Evolutionary conservation across 257 asterid genomes (phyloP), one percentile per base, ranked within the genome.

Genomic region (Fraxinus americana): DNA sequence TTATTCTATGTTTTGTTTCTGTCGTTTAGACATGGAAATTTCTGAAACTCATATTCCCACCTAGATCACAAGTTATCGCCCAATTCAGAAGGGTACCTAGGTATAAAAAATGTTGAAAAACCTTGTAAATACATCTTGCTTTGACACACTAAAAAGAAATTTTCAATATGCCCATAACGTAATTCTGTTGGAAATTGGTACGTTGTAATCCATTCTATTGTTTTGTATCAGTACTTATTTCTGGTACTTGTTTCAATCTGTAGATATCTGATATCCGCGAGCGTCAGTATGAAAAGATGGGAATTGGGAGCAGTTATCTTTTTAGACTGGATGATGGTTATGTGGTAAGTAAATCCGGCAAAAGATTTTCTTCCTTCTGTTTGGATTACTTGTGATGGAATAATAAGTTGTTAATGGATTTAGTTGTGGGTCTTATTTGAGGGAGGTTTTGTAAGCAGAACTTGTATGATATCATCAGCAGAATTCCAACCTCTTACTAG

Each of bases 291-390:
- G 99, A 96, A 86, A 93, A 89, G 91, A 93, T 89, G 87, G 99
- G 99, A 39, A 96, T 96, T 78, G 99, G 99, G 65, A 96, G 99
- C 93, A 96, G 99, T 83, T 96, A 96, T 80, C 97, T 96, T 82
- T 96, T 96, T 84, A 92, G 99, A 89, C 87, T 96, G 85, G 99
- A 96, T 82, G 99, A 96, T 77, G 99, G 98, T 77, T 96, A 92
- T 82, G 99, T 96, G 97, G 99, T 96, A 87, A 79, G 96, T 78
- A 78, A 39, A 63, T 54, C 23, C 50, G 63, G 59, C 21, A 61
- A 25, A 57, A 7, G 36, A 63, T 27, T 63, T 61, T 21, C 12
- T 63, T 63, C n/a, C 69, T 12, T 8, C n/a, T 74, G n/a, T 50
- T 71, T 76, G 72, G 30, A 75, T 78, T 67, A 38, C 52, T 14